These are phyloP conservation scores for Kluyveromyces marxianus DNA, from an alignment of 1,139 yeast species.

Conservation along the genomic window DNA sequence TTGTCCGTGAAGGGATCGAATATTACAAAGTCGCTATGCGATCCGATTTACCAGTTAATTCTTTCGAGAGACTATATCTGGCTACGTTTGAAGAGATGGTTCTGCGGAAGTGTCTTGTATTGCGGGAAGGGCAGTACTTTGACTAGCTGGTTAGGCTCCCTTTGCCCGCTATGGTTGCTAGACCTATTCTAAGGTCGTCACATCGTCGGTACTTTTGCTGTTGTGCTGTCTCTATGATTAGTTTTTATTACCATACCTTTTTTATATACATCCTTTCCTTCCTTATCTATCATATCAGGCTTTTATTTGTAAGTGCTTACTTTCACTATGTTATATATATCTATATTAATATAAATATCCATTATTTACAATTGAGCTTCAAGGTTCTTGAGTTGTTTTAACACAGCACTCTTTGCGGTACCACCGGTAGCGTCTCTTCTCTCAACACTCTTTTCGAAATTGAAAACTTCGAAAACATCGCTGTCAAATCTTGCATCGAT, in stretches of 20 bases:
- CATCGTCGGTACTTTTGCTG: too few relatives aligned
- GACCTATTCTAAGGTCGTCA: constrained; percentile 2
- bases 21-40: constrained; percentile 18
- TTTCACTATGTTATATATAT: too few relatives aligned
- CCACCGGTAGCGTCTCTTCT: constrained; percentile 97
- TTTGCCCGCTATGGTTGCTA: constrained; percentile 6
- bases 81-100: constrained; percentile 8
- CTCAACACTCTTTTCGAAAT: constrained; percentile 91
- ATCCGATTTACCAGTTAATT: constrained; percentile 23
- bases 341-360: not conserved
- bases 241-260: too few relatives aligned
- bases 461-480: constrained; percentile 77
- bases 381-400: constrained; percentile 55
- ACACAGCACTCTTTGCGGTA: constrained; percentile 85
- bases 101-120: constrained; percentile 8
- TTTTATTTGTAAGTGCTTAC: too few relatives aligned
- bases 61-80: constrained; percentile 10
- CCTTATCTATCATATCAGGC: too few relatives aligned
- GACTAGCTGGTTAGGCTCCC: constrained; percentile 5
- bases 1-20: constrained; percentile 20
- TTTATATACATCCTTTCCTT: too few relatives aligned
- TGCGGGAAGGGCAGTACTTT: constrained; percentile 11
- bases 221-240: too few relatives aligned
- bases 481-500: constrained; percentile 74
- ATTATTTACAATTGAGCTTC: constrained; percentile 22